A percentile compares a stretch with the other conserved stretches of the same genome.
phyloP scores from a whole-genome alignment of 192 early-diverging fungal species.

The Cladochytrium replicatum region DNA sequence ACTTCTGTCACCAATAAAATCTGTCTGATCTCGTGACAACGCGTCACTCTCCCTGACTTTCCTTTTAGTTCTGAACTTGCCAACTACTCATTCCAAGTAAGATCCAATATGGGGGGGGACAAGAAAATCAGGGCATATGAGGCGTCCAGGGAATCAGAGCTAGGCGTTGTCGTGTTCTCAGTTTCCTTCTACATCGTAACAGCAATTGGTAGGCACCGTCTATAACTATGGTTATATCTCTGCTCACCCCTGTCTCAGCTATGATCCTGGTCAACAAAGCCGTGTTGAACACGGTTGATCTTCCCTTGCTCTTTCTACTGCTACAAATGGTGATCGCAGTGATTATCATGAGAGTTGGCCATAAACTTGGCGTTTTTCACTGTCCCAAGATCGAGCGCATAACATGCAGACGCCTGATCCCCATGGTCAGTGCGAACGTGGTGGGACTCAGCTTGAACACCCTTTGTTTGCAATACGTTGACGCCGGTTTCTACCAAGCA shows the following conservation, averaged over 20 bases:
- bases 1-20: no score
- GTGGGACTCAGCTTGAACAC: slow-evolving; percentile 49
- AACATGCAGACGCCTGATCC: slow-evolving; percentile 17
- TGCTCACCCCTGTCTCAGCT: slow-evolving; percentile 1
- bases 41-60: no score
- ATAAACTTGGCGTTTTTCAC: slow-evolving; percentile 19
- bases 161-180: no score
- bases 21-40: no score
- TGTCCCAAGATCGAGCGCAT: slow-evolving; percentile 22
- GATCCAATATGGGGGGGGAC: no score
- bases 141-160: no score
- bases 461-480: slow-evolving; percentile 44
- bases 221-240: neutral
- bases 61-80: no score
- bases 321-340: slow-evolving; percentile 45
- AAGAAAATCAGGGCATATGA: no score
- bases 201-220: slow-evolving; percentile 14
- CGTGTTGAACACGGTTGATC: slow-evolving; percentile 33
- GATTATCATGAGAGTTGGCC: slow-evolving; percentile 20
- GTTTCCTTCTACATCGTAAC: slow-evolving; percentile 23
- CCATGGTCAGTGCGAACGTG: slow-evolving; percentile 42
- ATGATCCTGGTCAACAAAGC: slow-evolving; percentile 28
- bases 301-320: slow-evolving; percentile 47
- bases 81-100: no score
- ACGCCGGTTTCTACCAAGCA: slow-evolving; percentile 52